phyloP scores from a whole-genome alignment of 2,329 filamentous ascomycete species.

The Lachnellula subtilissima region DNA sequence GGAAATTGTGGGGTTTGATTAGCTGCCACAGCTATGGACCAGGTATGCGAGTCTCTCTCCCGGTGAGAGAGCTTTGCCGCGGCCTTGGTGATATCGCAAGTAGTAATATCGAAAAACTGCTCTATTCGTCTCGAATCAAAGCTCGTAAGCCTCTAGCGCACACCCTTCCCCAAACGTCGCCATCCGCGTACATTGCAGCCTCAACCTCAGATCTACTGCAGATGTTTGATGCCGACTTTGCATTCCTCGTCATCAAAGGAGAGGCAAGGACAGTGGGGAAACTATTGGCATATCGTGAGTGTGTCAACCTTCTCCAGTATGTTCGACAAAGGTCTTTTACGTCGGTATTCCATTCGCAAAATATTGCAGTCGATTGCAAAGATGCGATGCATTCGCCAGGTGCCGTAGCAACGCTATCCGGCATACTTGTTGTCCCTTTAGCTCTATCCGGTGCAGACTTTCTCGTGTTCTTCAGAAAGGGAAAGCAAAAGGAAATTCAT shows the following conservation, averaged over 20 bases:
- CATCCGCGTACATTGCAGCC: slow-evolving; percentile 17
- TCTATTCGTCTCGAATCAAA: slow-evolving; percentile 16
- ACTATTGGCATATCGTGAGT: slow-evolving; percentile 17
- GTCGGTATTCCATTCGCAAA: slow-evolving; percentile 12
- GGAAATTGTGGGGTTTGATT: slow-evolving; percentile 80
- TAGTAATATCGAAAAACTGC: slow-evolving; percentile 19
- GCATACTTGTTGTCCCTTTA: slow-evolving; percentile 19
- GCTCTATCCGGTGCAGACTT: slow-evolving; percentile 17
- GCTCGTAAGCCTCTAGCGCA: slow-evolving; percentile 13
- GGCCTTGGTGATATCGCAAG: slow-evolving; percentile 49
- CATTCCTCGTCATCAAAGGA: slow-evolving; percentile 19
- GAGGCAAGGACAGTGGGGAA: slow-evolving; percentile 22
- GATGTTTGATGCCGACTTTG: slow-evolving; percentile 22
- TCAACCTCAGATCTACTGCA: slow-evolving; percentile 18
- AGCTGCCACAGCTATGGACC: slow-evolving; percentile 74
- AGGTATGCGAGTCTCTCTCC: slow-evolving; percentile 85
- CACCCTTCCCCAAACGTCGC: slow-evolving; percentile 9
- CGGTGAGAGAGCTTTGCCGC: slow-evolving; percentile 84
- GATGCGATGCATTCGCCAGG: slow-evolving; percentile 9
- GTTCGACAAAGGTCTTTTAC: slow-evolving; percentile 12
- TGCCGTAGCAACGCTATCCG: slow-evolving; percentile 9
- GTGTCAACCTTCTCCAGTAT: slow-evolving; percentile 18
- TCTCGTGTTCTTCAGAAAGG: slow-evolving; percentile 20
- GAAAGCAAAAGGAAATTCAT: slow-evolving; percentile 17
- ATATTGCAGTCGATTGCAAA: slow-evolving; percentile 16